phyloP scores from a whole-genome alignment of 1,284 basidiomycete species.

The Sporisorium scitamineum region DNA sequence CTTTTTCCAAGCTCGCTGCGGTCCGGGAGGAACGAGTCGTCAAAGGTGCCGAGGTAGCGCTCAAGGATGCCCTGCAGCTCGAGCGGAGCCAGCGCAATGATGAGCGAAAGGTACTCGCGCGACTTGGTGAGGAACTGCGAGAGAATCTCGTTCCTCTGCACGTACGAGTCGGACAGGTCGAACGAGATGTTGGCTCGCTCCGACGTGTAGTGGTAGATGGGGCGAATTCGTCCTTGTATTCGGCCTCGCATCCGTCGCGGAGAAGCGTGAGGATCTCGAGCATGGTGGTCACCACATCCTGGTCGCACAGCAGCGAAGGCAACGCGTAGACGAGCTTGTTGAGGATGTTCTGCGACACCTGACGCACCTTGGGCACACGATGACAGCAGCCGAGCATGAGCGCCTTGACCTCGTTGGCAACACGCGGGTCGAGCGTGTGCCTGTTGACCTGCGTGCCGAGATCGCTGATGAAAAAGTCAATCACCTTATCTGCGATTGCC shows the following conservation, averaged over 20 bases:
- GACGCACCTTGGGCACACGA: slow-evolving; percentile 82
- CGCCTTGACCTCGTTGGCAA: slow-evolving; percentile 81
- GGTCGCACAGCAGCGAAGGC: slow-evolving; percentile 92
- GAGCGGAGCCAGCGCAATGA: slow-evolving; percentile 86
- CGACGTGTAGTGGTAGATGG: slow-evolving; percentile 87
- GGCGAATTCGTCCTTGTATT: slow-evolving; percentile 93
- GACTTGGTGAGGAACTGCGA: slow-evolving; percentile 80
- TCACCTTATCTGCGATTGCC: slow-evolving; percentile 85
- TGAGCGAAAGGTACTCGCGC: slow-evolving; percentile 84
- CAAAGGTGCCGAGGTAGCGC: slow-evolving; percentile 71
- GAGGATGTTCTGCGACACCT: slow-evolving; percentile 84
- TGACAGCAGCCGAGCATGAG: slow-evolving; percentile 87
- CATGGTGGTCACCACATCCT: slow-evolving; percentile 79
- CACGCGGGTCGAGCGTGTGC: slow-evolving; percentile 80
- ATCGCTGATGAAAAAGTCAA: slow-evolving; percentile 66
- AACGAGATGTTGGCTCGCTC: slow-evolving; percentile 80
- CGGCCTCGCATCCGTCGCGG: slow-evolving; percentile 87
- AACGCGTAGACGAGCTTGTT: slow-evolving; percentile 90
- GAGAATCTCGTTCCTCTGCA: slow-evolving; percentile 85
- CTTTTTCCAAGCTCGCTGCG: slow-evolving; percentile 64
- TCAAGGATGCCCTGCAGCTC: slow-evolving; percentile 92
- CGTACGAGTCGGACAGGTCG: slow-evolving; percentile 87
- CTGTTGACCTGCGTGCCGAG: slow-evolving; percentile 75
- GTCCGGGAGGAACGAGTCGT: slow-evolving; percentile 47
- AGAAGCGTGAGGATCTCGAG: slow-evolving; percentile 91